phyloP scores from a whole-genome alignment of 352 stramenopile species.

The Pythium guiyangense region DNA sequence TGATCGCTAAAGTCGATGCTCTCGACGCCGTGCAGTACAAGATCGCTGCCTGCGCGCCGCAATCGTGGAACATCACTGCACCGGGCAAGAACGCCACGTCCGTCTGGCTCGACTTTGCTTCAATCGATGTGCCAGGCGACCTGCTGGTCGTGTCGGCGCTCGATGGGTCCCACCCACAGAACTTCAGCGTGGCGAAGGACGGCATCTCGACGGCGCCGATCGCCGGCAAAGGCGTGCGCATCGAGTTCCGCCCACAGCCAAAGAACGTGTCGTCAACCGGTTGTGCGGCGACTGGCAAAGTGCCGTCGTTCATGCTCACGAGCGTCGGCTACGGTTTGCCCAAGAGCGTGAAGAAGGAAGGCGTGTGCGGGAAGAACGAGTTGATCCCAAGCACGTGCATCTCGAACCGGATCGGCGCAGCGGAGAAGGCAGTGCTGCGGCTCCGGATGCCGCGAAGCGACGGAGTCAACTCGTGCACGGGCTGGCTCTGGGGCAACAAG shows the following conservation, averaged over 20 bases:
- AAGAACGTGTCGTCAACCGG: neutral
- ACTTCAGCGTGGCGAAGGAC: slow-evolving; percentile 3
- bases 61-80: slow-evolving; percentile 25
- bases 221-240: slow-evolving; percentile 10
- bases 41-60: slow-evolving; percentile 17
- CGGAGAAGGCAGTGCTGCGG: neutral
- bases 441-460: neutral
- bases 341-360: neutral
- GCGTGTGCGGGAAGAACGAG: neutral
- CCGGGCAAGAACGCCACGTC: slow-evolving; percentile 17
- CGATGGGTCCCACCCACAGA: slow-evolving; percentile 15
- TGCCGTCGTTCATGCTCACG: slow-evolving; percentile 5
- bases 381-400: neutral
- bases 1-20: slow-evolving; percentile 1
- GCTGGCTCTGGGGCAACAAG: slow-evolving; percentile 25
- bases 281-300: neutral
- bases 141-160: slow-evolving; percentile 16
- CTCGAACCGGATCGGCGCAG: too few relatives aligned
- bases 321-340: neutral
- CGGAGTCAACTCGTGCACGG: neutral
- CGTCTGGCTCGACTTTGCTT: slow-evolving; percentile 19
- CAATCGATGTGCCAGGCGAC: slow-evolving; percentile 15
- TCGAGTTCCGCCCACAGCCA: slow-evolving; percentile 21
- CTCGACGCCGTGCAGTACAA: slow-evolving; percentile 16
- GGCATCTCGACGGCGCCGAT: slow-evolving; percentile 16